Conservation (phyloP, 1,284 basidiomycete species). For the Phylloboletellus chloephorus region DNA sequence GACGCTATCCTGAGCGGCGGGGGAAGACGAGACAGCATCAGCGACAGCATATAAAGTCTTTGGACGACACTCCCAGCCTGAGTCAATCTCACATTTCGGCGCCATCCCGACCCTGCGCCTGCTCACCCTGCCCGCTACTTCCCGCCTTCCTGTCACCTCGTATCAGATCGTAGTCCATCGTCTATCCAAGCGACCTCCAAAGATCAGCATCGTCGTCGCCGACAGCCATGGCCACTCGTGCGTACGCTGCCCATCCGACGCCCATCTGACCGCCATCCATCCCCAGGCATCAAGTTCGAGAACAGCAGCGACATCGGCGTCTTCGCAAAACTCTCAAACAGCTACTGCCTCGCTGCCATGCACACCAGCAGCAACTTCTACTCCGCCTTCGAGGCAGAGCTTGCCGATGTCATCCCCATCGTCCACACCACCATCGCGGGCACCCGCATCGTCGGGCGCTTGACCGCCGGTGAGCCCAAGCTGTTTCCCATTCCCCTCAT, state of each 20-base stretch:
- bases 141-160: too few relatives aligned
- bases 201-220: too few relatives aligned
- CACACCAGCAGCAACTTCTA: conserved; percentile 98
- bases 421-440: conserved; percentile 96
- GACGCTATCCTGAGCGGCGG: too few relatives aligned
- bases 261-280: conserved; percentile 10
- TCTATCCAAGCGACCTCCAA: too few relatives aligned
- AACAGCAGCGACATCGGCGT: conserved; percentile 96
- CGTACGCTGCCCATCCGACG: conserved; percentile 23
- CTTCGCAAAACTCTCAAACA: conserved; percentile 93
- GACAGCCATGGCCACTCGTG: conserved; percentile 62
- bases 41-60: too few relatives aligned
- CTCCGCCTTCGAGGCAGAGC: conserved; percentile 93
- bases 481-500: not conserved
- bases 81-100: too few relatives aligned
- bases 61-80: too few relatives aligned
- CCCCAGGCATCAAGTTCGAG: conserved; percentile 85
- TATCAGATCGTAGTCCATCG: too few relatives aligned
- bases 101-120: too few relatives aligned
- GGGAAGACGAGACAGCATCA: too few relatives aligned
- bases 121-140: too few relatives aligned
- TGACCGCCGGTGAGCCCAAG: conserved; percentile 72
- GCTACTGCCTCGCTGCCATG: conserved; percentile 88
- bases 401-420: conserved; percentile 92
- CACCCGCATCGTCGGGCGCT: conserved; percentile 88